Evolutionary conservation across 2,329 filamentous ascomycete genomes (phyloP).

Genomic region (Thelonectria rubi): DNA sequence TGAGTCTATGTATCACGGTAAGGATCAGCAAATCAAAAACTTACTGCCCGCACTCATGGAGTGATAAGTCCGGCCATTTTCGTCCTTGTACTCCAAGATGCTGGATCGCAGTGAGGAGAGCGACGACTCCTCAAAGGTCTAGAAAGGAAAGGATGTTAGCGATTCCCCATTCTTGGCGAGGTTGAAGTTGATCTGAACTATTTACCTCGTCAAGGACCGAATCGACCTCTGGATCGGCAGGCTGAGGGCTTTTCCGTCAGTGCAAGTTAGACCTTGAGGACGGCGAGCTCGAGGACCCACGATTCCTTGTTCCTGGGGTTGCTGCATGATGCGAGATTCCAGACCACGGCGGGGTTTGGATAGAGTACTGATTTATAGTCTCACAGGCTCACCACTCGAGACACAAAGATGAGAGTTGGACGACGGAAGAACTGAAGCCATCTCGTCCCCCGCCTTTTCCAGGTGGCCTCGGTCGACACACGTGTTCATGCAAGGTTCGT

Average conservation of each 20-base stretch:
- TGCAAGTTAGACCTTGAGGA: neutral
- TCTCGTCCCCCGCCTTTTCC: too few relatives aligned
- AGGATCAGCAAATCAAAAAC: neutral
- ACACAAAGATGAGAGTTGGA: too few relatives aligned
- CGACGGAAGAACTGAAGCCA: too few relatives aligned
- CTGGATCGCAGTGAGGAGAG: slow-evolving; percentile 24
- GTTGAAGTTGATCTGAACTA: neutral
- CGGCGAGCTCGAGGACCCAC: neutral
- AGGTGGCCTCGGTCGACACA: too few relatives aligned
- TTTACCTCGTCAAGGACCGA: slow-evolving; percentile 16
- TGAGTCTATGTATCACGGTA: neutral
- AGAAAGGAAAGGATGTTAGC: neutral
- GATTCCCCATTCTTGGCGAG: neutral
- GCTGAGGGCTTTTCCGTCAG: slow-evolving; percentile 1
- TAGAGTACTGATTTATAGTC: too few relatives aligned
- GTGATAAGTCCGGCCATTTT: slow-evolving; percentile 42
- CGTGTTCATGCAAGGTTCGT: too few relatives aligned
- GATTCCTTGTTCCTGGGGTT: neutral
- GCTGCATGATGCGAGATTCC: neutral
- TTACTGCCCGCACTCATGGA: slow-evolving; percentile 41
- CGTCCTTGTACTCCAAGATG: slow-evolving; percentile 30
- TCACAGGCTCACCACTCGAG: too few relatives aligned
- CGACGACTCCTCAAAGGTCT: slow-evolving; percentile 25
- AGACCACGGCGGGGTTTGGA: too few relatives aligned
- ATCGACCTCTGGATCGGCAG: slow-evolving; percentile 15